These are phyloP conservation scores for Brassica nigra DNA, from an alignment of 345 rosid species.

Conservation along the genomic window DNA sequence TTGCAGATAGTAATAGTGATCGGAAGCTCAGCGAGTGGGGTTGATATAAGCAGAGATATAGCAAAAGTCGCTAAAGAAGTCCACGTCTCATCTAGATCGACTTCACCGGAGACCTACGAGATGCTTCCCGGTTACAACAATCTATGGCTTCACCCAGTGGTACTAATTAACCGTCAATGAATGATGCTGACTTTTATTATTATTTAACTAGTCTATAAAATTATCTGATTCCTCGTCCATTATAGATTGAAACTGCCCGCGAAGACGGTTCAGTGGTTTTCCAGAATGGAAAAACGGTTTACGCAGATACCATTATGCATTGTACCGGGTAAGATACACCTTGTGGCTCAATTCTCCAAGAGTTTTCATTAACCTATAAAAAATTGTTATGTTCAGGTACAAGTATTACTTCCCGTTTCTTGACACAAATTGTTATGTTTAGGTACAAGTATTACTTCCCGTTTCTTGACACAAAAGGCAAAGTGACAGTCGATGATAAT, in stretches of 20 bases:
- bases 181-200: neutral
- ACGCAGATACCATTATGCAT: slow-evolving; percentile 70
- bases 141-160: slow-evolving; percentile 86
- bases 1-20: slow-evolving; percentile 69
- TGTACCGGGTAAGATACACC: slow-evolving; percentile 69
- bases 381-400: slow-evolving; percentile 56
- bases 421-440: slow-evolving; percentile 46
- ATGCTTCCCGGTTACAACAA: slow-evolving; percentile 58
- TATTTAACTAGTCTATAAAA: neutral
- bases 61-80: slow-evolving; percentile 83
- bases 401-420: slow-evolving; percentile 87
- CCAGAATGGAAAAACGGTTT: slow-evolving; percentile 51
- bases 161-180: slow-evolving; percentile 31
- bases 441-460: slow-evolving; percentile 93
- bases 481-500: slow-evolving; percentile 74
- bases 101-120: slow-evolving; percentile 52
- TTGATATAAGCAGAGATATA: slow-evolving; percentile 72
- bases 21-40: slow-evolving; percentile 72
- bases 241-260: slow-evolving; percentile 63
- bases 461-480: slow-evolving; percentile 73
- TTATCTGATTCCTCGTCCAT: neutral
- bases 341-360: neutral
- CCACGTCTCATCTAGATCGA: slow-evolving; percentile 67
- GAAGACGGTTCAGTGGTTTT: slow-evolving; percentile 71
- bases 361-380: neutral